phyloP scores from a whole-genome alignment of 805 yeast species.

The Metschnikowia sp. region DNA sequence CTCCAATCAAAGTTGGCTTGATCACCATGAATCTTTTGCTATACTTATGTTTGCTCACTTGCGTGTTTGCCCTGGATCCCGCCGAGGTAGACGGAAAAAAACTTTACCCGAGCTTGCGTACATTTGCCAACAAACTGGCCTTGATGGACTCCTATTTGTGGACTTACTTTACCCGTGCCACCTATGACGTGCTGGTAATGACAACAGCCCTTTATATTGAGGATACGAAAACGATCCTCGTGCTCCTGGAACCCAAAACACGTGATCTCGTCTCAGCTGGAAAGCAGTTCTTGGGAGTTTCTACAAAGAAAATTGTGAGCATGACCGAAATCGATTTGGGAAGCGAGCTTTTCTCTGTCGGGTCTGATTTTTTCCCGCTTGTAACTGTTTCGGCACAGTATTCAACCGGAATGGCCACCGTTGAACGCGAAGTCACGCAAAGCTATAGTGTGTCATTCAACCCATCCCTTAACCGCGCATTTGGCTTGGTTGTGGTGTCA shows the following conservation, averaged over 20 bases:
- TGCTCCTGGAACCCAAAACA: slow-evolving; percentile 2
- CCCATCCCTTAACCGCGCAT: slow-evolving; percentile 6
- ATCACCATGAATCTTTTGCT: neutral
- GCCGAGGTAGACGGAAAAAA: neutral
- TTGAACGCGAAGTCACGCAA: slow-evolving; percentile 12
- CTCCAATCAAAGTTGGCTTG: no score
- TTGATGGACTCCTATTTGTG: slow-evolving; percentile 12
- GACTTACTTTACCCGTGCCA: slow-evolving; percentile 5
- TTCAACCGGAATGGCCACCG: slow-evolving; percentile 6
- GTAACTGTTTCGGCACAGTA: slow-evolving; percentile 12
- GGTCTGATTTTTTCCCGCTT: slow-evolving; percentile 12
- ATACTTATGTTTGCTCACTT: neutral
- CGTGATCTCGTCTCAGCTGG: slow-evolving; percentile 4
- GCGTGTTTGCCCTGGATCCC: neutral
- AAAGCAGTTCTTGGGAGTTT: slow-evolving; percentile 2
- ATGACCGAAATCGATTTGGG: slow-evolving; percentile 15
- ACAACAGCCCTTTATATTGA: slow-evolving; percentile 9
- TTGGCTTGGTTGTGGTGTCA: slow-evolving; percentile 1
- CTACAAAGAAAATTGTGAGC: neutral
- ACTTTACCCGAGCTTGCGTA: slow-evolving; percentile 10
- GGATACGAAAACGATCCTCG: slow-evolving; percentile 11
- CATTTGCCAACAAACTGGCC: slow-evolving; percentile 5
- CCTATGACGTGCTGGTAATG: neutral
- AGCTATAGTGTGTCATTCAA: slow-evolving; percentile 1
- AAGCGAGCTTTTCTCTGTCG: slow-evolving; percentile 5